Conservation (phyloP, 1,284 basidiomycete species). For the Rhodotorula sp. region DNA sequence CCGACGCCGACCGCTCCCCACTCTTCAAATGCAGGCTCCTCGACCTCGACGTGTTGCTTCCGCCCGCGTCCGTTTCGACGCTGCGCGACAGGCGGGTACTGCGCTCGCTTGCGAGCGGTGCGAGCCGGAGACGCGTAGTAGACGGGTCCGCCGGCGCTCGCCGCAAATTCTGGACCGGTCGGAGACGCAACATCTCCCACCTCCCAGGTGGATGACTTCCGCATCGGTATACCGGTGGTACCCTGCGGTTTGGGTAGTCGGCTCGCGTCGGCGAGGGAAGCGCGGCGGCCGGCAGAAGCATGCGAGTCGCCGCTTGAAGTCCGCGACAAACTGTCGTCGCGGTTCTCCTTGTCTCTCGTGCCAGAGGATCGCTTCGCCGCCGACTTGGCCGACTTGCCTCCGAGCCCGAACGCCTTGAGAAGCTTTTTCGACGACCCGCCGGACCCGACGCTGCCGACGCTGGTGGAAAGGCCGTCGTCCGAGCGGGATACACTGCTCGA, state of each 20-base stretch:
- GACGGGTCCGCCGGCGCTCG: slow-evolving; percentile 11
- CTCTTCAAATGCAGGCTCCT: slow-evolving; percentile 13
- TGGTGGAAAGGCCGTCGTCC: not conserved
- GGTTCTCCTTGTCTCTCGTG: not conserved
- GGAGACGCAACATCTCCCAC: slow-evolving; percentile 10
- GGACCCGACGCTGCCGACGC: slow-evolving; percentile 2
- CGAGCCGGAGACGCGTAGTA: slow-evolving; percentile 28
- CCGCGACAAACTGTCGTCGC: slow-evolving; percentile 23
- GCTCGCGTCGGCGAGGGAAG: not conserved
- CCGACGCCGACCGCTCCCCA: slow-evolving; percentile 39
- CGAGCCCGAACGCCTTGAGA: slow-evolving; percentile 35
- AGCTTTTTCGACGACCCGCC: slow-evolving; percentile 30
- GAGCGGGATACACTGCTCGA: slow-evolving; percentile 2
- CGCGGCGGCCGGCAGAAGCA: not conserved
- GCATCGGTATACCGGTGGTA: slow-evolving; percentile 37
- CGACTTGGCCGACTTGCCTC: slow-evolving; percentile 6
- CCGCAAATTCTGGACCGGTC: not conserved
- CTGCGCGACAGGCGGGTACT: slow-evolving; percentile 39
- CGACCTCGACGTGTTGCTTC: not conserved
- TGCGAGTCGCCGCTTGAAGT: slow-evolving; percentile 20
- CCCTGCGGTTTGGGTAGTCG: slow-evolving; percentile 5
- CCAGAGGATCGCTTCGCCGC: not conserved
- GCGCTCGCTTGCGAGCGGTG: slow-evolving; percentile 7
- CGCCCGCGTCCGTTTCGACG: slow-evolving; percentile 14
- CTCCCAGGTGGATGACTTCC: slow-evolving; percentile 39